Percentiles rank a stretch among this genome's conserved stretches.
Evolutionary conservation across 2,329 filamentous ascomycete species (phyloP).

Genomic region (Colletotrichum sp.): DNA sequence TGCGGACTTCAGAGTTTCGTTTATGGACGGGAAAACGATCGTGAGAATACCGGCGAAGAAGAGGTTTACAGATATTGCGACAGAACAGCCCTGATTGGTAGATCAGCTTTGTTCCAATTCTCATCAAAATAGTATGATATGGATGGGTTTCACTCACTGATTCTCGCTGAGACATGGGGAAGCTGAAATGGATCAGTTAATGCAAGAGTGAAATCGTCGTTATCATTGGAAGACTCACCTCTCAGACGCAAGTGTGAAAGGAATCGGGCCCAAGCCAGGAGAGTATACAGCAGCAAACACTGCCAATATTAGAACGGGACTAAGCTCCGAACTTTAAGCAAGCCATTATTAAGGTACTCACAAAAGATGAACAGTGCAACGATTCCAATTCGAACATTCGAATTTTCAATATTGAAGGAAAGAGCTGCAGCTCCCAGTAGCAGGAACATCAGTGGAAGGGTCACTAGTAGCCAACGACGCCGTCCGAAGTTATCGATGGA

Average conservation of each 20-base stretch:
- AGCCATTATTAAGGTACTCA: not conserved
- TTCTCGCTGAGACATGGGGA: not conserved
- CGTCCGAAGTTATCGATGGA: not conserved
- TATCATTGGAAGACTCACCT: not conserved
- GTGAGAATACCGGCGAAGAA: not conserved
- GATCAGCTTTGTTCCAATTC: no score
- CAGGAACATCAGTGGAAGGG: not conserved
- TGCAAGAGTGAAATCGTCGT: not conserved
- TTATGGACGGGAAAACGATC: not conserved
- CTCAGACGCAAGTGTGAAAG: not conserved
- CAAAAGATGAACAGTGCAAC: not conserved
- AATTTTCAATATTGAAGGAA: rapidly evolving
- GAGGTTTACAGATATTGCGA: not conserved
- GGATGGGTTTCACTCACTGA: not conserved
- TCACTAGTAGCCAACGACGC: not conserved
- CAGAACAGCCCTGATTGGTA: not conserved
- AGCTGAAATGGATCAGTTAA: not conserved
- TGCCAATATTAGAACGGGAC: not conserved
- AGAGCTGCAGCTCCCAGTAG: not conserved
- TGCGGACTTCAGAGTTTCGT: not conserved
- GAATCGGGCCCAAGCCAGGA: not conserved
- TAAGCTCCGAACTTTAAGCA: not conserved
- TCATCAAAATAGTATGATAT: not conserved
- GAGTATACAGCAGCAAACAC: not conserved
- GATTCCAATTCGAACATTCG: not conserved